Evolutionary conservation across 345 rosid species (phyloP).

Genomic region (Syzygium aqueum): DNA sequence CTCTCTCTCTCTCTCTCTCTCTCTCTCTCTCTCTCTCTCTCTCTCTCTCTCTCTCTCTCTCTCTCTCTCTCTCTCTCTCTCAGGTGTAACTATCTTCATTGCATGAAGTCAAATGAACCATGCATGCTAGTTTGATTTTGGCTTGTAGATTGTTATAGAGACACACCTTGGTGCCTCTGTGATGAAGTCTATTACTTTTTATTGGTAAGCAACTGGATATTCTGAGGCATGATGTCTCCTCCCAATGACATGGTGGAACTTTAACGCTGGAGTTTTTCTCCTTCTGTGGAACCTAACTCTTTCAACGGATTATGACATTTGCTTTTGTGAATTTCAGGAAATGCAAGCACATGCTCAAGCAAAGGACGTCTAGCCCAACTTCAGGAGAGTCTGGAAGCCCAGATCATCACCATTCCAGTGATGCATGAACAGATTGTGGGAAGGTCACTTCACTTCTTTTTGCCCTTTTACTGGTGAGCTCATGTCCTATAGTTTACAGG

Average conservation of each 20-base stretch:
- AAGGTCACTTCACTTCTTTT: not conserved
- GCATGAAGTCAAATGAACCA: not conserved
- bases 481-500: not conserved
- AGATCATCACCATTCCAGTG: not conserved
- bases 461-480: not conserved
- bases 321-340: conserved; percentile 21
- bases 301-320: not conserved
- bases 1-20: not conserved
- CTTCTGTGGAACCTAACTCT: not conserved
- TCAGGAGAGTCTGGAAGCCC: not conserved
- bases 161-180: not conserved
- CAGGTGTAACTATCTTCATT: not conserved
- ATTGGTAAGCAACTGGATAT: not conserved
- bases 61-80: not conserved
- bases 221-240: not conserved
- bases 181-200: not conserved
- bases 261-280: not conserved
- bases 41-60: not conserved
- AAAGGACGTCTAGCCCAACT: conserved; percentile 5
- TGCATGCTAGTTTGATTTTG: not conserved
- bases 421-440: not conserved
- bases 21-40: not conserved
- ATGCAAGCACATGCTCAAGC: conserved; percentile 16
- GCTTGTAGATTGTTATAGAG: not conserved
- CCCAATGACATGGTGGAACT: not conserved